Evolutionary conservation across 2,329 filamentous ascomycete species (phyloP).

Genomic region (Cladosporium sp.): DNA sequence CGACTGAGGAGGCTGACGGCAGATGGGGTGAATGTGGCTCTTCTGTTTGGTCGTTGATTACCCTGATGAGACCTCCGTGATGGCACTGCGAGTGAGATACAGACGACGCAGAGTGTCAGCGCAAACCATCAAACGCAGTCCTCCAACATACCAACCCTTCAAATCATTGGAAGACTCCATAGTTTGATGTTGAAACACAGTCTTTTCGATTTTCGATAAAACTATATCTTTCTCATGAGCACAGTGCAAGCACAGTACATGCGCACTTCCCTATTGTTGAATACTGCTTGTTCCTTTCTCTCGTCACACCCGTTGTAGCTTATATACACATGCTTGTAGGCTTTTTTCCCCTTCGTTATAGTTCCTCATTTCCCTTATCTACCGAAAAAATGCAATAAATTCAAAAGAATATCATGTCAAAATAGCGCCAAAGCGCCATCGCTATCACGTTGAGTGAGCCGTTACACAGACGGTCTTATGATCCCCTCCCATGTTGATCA

Average conservation of each 20-base stretch:
- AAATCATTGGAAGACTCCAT: neutral
- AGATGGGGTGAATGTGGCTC: no score
- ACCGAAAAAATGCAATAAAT: neutral
- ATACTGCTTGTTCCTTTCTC: neutral
- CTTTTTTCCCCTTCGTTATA: neutral
- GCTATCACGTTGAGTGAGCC: constrained; percentile 18
- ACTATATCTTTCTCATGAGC: neutral
- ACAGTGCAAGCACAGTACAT: neutral
- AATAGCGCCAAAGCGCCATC: constrained; percentile 11
- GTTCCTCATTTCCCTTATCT: neutral
- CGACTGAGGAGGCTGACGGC: neutral
- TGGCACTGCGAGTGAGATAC: no score
- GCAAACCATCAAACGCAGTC: neutral
- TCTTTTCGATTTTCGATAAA: neutral
- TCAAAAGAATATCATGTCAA: neutral
- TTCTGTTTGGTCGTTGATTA: no score
- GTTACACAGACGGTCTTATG: constrained; percentile 7
- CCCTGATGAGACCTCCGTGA: no score
- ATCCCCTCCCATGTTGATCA: neutral
- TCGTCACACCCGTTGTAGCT: neutral
- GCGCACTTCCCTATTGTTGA: neutral
- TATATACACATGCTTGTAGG: neutral
- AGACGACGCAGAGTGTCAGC: no score
- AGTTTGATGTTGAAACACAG: neutral
- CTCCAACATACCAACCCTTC: neutral